Evolutionary conservation across 2,329 filamentous ascomycete genomes (phyloP), one percentile per base, ranked within the genome.

Genomic region (Calonectria fujianensis): DNA sequence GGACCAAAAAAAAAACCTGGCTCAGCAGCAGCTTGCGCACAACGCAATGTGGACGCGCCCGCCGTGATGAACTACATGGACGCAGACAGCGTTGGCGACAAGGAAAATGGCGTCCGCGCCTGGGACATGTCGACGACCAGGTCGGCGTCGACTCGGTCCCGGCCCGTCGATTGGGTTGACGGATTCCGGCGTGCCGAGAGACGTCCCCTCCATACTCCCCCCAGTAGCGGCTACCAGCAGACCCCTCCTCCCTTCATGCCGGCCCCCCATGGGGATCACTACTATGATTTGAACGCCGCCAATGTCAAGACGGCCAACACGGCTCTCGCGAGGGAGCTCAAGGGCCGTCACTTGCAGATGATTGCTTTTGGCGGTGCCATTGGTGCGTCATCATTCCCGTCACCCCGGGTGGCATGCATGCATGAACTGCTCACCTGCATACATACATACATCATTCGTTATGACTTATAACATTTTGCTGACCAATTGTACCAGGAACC

Each of bases 221-320:
- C 65, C 54, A 35, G 65, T 41, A 50, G 65, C 39, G 70, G 70
- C 63, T 72, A 72, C 39, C 41, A 67, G 24, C 51, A 37, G 39
- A 68, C 63, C 31, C 29, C 51, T 18, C 51, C 27, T 13, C 50
- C 57, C 20, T 63, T 63, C 24, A 39, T 63, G 57, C 57, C 57
- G 24, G 57, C 35, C 37, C 57, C 57, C 57, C 57, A 41, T 27
- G 37, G 20, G 13, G 35, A 51, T 27, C 27, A 54, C 64, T 29
- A 32, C 54, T 66, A 71, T 37, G 69, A 70, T n/a, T 18, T 70
- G 35, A 51, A 52, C 37, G 69, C 69, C 78, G 91, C 90, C 54
- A 90, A 95, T 80, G 87, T 94, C 77, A 93, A 96, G 81, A 96
- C 95, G 2, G 94, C 95, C 6, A 90, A 93, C 76, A 93, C 94